These are phyloP conservation scores for Coffea eugenioides DNA, from an alignment of 257 asterid species.

Conservation along the genomic window DNA sequence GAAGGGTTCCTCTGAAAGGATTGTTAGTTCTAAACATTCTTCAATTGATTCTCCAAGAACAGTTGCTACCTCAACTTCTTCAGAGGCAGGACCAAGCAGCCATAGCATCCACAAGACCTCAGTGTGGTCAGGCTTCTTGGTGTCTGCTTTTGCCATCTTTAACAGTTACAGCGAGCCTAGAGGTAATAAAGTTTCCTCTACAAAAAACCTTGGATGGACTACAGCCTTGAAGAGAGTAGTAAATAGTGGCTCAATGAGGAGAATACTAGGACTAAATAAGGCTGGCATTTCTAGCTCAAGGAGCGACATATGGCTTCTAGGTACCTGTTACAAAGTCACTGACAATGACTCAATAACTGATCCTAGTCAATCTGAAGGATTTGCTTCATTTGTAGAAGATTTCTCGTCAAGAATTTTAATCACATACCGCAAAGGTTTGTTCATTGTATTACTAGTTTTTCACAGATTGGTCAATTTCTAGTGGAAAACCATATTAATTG, in stretches of 20 bases:
- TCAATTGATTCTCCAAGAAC: conserved; percentile 19
- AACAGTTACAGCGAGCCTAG: conserved; percentile 27
- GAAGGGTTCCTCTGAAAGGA: conserved; percentile 27
- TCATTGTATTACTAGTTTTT: background rate
- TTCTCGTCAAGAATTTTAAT: conserved; percentile 81
- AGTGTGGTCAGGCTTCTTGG: conserved; percentile 37
- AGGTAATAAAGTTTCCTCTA: conserved; percentile 19
- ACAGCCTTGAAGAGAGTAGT: conserved; percentile 66
- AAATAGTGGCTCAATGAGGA: conserved; percentile 84
- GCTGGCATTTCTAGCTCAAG: conserved; percentile 49
- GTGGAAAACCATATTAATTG: background rate
- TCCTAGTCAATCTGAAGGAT: conserved; percentile 86
- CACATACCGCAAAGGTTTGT: conserved; percentile 85
- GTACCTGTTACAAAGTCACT: conserved; percentile 67
- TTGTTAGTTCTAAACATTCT: conserved; percentile 11
- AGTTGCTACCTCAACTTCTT: conserved; percentile 19
- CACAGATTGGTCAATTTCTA: background rate
- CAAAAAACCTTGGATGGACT: conserved; percentile 57
- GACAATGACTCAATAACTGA: conserved; percentile 56
- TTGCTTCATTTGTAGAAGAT: conserved; percentile 82
- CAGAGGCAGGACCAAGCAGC: conserved; percentile 41
- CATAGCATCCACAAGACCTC: conserved; percentile 21
- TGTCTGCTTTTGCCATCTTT: conserved; percentile 34
- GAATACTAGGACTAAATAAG: conserved; percentile 61
- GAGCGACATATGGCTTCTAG: conserved; percentile 91